Conservation (phyloP, 2,329 filamentous ascomycete genomes). For the Fonsecaea erecta region DNA sequence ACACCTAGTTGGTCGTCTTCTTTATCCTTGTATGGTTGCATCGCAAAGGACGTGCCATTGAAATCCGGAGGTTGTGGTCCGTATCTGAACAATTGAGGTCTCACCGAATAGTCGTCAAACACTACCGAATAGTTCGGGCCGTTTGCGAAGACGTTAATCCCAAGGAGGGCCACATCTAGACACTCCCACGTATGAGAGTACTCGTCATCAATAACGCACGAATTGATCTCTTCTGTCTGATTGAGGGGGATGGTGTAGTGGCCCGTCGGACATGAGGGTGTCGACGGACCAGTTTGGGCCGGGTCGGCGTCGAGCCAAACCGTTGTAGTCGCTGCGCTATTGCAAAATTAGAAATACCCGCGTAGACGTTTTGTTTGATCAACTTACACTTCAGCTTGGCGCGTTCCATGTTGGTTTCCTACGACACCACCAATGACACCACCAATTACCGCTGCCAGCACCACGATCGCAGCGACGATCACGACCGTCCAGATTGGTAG, state of each 20-base stretch:
- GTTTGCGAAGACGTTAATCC: constrained; percentile 42
- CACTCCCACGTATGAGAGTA: constrained; percentile 59
- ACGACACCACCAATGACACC: constrained; percentile 60
- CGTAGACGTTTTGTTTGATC: background rate
- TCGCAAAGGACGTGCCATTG: constrained; percentile 47
- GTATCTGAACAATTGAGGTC: constrained; percentile 56
- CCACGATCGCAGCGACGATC: constrained; percentile 51
- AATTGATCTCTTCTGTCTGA: constrained; percentile 52
- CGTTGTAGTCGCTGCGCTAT: constrained; percentile 51
- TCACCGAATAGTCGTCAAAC: constrained; percentile 46
- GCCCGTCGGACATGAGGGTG: constrained; percentile 52
- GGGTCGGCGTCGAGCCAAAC: constrained; percentile 57
- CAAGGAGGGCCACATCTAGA: constrained; percentile 42
- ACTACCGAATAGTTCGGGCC: constrained; percentile 43
- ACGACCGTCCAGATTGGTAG: constrained; percentile 58
- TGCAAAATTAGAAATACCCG: constrained; percentile 32
- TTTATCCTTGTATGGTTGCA: constrained; percentile 63
- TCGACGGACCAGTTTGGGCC: constrained; percentile 52
- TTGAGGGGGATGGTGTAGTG: constrained; percentile 54
- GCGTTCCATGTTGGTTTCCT: constrained; percentile 46
- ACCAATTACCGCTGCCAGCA: constrained; percentile 57
- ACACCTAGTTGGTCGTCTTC: constrained; percentile 62
- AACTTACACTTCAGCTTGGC: constrained; percentile 38
- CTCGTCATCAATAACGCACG: constrained; percentile 54
- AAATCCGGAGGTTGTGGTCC: constrained; percentile 65